Conservation (phyloP, 1,284 basidiomycete genomes). For the Gymnopus androsaceus region DNA sequence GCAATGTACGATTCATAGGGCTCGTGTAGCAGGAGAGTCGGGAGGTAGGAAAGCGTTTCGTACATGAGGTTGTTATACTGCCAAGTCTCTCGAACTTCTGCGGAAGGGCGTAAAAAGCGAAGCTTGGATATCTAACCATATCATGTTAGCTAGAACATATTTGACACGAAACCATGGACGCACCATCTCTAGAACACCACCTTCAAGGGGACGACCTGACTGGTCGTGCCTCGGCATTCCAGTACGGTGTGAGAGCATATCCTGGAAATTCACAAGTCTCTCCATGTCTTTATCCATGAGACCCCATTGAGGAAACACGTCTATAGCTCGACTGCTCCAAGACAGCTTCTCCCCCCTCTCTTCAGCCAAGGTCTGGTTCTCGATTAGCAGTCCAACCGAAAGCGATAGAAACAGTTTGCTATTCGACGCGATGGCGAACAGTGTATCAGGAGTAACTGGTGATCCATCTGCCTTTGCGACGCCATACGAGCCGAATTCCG, state of each 20-base stretch:
- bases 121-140: slow-evolving; percentile 34
- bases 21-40: slow-evolving; percentile 35
- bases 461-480: slow-evolving; percentile 31
- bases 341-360: slow-evolving; percentile 25
- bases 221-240: slow-evolving; percentile 45
- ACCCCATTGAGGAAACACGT: slow-evolving; percentile 37
- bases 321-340: slow-evolving; percentile 36
- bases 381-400: slow-evolving; percentile 34
- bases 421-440: slow-evolving; percentile 45
- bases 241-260: slow-evolving; percentile 42
- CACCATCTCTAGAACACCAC: slow-evolving; percentile 36
- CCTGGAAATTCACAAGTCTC: slow-evolving; percentile 34
- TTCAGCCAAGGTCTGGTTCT: slow-evolving; percentile 33
- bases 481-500: slow-evolving; percentile 38
- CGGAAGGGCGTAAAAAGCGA: slow-evolving; percentile 39
- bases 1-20: slow-evolving; percentile 41
- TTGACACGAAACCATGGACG: neutral
- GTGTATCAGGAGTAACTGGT: slow-evolving; percentile 38
- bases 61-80: slow-evolving; percentile 51
- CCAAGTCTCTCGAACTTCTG: slow-evolving; percentile 41
- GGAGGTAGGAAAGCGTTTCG: slow-evolving; percentile 39
- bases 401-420: slow-evolving; percentile 43
- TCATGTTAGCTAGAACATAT: neutral
- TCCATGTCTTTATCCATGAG: slow-evolving; percentile 35
- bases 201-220: slow-evolving; percentile 25